Evolutionary conservation across 2,329 filamentous ascomycete genomes (phyloP).

Genomic region (Aspergillus latus): DNA sequence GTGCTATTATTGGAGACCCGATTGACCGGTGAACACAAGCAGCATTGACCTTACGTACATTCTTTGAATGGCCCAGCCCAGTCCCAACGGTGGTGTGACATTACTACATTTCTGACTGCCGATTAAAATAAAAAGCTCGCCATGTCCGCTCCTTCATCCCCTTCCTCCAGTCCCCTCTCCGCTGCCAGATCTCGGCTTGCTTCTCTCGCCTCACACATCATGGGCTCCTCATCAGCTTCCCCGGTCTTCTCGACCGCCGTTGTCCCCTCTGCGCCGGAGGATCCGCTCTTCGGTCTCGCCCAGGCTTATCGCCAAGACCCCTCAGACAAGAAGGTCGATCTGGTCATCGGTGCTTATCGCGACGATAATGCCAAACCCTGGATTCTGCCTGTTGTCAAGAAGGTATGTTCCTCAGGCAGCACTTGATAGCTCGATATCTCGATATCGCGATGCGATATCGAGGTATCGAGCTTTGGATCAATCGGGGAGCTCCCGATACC

Average conservation of each 20-base stretch:
- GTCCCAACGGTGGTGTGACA: slow-evolving; percentile 20
- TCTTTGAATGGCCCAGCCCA: neutral
- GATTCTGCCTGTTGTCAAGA: slow-evolving; percentile 93
- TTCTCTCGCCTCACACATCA: slow-evolving; percentile 55
- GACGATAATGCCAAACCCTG: slow-evolving; percentile 96
- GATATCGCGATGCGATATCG: too few species aligned
- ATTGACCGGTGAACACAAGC: slow-evolving; percentile 36
- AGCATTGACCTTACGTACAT: slow-evolving; percentile 21
- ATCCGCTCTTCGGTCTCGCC: slow-evolving; percentile 91
- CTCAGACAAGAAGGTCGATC: slow-evolving; percentile 78
- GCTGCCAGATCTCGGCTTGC: slow-evolving; percentile 33
- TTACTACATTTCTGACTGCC: slow-evolving; percentile 13
- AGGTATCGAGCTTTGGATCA: too few species aligned
- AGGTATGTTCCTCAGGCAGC: slow-evolving; percentile 56
- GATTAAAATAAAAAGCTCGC: slow-evolving; percentile 13
- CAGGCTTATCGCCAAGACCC: slow-evolving; percentile 80
- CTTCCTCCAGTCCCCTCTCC: slow-evolving; percentile 1
- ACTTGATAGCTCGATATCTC: neutral
- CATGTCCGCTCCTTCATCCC: slow-evolving; percentile 22
- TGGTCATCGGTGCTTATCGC: slow-evolving; percentile 93
- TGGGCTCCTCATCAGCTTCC: slow-evolving; percentile 57
- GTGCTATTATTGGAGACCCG: slow-evolving; percentile 9
- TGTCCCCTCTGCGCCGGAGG: slow-evolving; percentile 89
- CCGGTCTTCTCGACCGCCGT: slow-evolving; percentile 73
- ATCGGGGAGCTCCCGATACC: too few species aligned